Evolutionary conservation across 116 monocot genomes (phyloP).

Genomic region (Zostera marina): DNA sequence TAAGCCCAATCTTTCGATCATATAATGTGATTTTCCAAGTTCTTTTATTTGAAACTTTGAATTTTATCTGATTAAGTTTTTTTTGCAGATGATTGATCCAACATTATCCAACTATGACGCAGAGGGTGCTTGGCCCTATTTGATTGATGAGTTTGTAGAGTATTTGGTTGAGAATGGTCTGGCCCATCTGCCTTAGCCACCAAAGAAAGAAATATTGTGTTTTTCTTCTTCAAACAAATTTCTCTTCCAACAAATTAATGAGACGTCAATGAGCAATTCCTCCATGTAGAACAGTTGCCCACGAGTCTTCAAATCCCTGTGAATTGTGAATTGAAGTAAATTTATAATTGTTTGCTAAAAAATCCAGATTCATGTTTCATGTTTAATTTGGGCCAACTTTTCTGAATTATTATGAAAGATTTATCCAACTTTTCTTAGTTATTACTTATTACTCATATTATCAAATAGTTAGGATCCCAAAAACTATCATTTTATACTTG

Average conservation of each 20-base stretch:
- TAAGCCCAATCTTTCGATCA: background rate
- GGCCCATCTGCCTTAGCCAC: background rate
- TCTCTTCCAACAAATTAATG: background rate
- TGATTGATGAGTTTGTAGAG: constrained; percentile 97
- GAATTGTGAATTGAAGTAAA: too few relatives aligned
- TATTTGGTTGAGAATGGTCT: constrained; percentile 61
- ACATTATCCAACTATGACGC: constrained; percentile 80
- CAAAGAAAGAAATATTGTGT: background rate
- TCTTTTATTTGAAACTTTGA: background rate
- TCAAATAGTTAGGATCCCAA: too few relatives aligned
- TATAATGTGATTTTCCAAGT: background rate
- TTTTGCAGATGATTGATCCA: constrained; percentile 67
- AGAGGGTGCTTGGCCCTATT: constrained; percentile 97
- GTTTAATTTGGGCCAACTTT: too few relatives aligned
- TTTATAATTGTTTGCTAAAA: too few relatives aligned
- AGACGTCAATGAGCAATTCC: background rate
- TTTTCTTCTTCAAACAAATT: background rate
- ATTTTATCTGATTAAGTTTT: constrained; percentile 1
- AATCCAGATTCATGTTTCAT: too few relatives aligned
- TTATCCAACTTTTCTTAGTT: too few relatives aligned
- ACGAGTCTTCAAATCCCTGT: too few relatives aligned
- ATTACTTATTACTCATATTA: too few relatives aligned
- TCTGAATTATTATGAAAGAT: too few relatives aligned
- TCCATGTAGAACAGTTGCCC: background rate
- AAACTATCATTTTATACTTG: too few relatives aligned